Evolutionary conservation across 2,329 filamentous ascomycete genomes (phyloP).

Genomic region (Arthrinium phaeospermum): DNA sequence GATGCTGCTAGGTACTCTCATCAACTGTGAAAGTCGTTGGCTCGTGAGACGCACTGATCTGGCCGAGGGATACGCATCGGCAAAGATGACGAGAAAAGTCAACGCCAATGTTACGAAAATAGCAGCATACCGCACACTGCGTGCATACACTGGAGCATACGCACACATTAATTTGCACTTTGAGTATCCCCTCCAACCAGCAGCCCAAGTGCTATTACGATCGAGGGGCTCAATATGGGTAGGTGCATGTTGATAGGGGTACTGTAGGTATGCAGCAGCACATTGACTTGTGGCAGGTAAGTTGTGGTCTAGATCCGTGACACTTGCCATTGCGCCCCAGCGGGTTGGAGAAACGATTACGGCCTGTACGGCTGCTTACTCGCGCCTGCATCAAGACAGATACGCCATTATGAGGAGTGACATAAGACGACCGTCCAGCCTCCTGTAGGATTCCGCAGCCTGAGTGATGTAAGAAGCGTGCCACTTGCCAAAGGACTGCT

Average conservation of each 20-base stretch:
- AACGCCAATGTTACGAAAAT: neutral
- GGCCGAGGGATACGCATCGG: neutral
- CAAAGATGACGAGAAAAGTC: neutral
- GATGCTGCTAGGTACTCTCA: neutral
- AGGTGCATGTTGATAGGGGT: neutral
- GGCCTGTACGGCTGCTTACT: slow-evolving; percentile 10
- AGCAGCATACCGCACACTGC: neutral
- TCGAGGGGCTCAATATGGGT: neutral
- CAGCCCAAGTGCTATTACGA: neutral
- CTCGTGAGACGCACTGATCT: neutral
- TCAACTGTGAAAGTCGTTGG: neutral
- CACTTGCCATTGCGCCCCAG: neutral
- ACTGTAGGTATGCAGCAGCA: neutral
- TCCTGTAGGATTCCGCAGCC: slow-evolving; percentile 2
- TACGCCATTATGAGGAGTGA: neutral
- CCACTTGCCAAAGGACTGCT: neutral
- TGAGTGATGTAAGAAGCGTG: neutral
- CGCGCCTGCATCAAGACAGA: neutral
- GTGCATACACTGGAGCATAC: neutral
- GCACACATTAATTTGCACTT: neutral
- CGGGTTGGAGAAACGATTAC: neutral
- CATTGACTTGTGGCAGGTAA: neutral
- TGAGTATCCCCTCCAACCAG: neutral
- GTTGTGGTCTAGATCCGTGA: neutral
- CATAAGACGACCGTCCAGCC: slow-evolving; percentile 6